Base-by-base conservation (phyloP, 148 eudicot genomes). In the Euryodendron excelsum region DNA sequence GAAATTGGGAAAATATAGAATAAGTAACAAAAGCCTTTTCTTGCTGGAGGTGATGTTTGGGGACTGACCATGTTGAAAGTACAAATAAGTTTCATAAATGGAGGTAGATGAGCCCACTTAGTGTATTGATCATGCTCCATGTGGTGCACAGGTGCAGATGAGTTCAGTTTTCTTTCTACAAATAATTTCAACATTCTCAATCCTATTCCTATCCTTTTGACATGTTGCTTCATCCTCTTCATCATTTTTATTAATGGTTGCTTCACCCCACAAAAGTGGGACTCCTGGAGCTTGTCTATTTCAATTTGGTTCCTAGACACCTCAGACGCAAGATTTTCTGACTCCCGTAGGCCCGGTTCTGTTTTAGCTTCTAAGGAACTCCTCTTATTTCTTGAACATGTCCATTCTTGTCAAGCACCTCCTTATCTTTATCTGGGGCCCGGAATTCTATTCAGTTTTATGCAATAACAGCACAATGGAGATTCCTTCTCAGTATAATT, bases 391-490 rank as follows among this genome's bases (percentile, higher is more conserved):
- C 50, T 71, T n/a, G 48, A 55, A 65, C 69, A 80, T 52, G 66
- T 74, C 66, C 74, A 67, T 68, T 66, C 62, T 68, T 65, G 67
- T 74, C 66, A 41, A 74, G 34, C 66, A 53, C 78, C 67, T 53
- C 27, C 53, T 39, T 37, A 23, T 14, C 50, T 13, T 55, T 39
- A 36, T 44, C 37, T 52, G 0, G 59, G 72, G 28, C 48, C 50
- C 56, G 13, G 27, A 31, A 30, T 28, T 73, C 72, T 77, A 72
- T 53, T 45, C 28, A 39, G 34, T 50, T 14, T 5, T 28, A 20
- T 47, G 36, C 41, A 52, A 52, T 78, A 37, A 17, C 18, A 27
- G 63, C 12, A 44, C 31, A 72, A 33, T 30, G 59, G 55, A 60
- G 56, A 78, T 69, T 78, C 70, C 76, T 65, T 56, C 15, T 45